A percentile compares a stretch with the other conserved stretches of the same genome.
Conservation (phyloP, 2,329 filamentous ascomycete genomes). For the Pyrenophora teres region DNA sequence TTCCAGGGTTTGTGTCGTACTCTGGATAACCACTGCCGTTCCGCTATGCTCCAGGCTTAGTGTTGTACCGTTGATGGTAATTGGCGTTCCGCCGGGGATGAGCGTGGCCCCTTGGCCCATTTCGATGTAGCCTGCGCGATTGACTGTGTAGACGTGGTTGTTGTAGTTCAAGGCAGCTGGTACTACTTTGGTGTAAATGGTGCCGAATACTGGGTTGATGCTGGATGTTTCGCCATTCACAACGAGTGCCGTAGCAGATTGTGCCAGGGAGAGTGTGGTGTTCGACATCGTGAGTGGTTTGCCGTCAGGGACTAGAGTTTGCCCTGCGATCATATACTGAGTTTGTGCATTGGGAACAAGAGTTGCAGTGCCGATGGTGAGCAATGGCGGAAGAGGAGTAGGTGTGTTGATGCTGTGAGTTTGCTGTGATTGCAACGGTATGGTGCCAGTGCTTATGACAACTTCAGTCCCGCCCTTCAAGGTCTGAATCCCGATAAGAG, state of each 20-base stretch:
- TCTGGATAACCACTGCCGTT: slow-evolving; percentile 35
- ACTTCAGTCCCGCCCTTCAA: slow-evolving; percentile 26
- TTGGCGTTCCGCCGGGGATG: slow-evolving; percentile 44
- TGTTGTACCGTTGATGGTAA: slow-evolving; percentile 40
- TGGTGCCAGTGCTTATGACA: slow-evolving; percentile 25
- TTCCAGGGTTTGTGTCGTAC: slow-evolving; percentile 26
- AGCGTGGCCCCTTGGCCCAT: slow-evolving; percentile 46
- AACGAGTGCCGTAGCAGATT: slow-evolving; percentile 46
- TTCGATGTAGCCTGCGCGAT: slow-evolving; percentile 51
- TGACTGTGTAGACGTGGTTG: slow-evolving; percentile 47
- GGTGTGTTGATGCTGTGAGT: slow-evolving; percentile 25
- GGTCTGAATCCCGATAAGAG: slow-evolving; percentile 33
- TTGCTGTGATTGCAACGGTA: slow-evolving; percentile 17
- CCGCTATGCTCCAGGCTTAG: slow-evolving; percentile 38
- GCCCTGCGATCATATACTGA: slow-evolving; percentile 35
- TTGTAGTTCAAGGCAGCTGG: slow-evolving; percentile 45
- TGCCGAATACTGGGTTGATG: slow-evolving; percentile 23
- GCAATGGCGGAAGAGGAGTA: slow-evolving; percentile 13
- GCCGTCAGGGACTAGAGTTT: slow-evolving; percentile 44
- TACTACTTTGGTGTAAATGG: slow-evolving; percentile 27
- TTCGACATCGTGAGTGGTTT: slow-evolving; percentile 43
- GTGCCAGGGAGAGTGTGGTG: slow-evolving; percentile 40
- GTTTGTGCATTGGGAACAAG: slow-evolving; percentile 31
- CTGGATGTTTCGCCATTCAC: slow-evolving; percentile 38
- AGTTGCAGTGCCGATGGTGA: slow-evolving; percentile 29